These are phyloP conservation scores for Asterionellopsis glacialis DNA, from an alignment of 108 stramenopile genomes.

Conservation along the genomic window DNA sequence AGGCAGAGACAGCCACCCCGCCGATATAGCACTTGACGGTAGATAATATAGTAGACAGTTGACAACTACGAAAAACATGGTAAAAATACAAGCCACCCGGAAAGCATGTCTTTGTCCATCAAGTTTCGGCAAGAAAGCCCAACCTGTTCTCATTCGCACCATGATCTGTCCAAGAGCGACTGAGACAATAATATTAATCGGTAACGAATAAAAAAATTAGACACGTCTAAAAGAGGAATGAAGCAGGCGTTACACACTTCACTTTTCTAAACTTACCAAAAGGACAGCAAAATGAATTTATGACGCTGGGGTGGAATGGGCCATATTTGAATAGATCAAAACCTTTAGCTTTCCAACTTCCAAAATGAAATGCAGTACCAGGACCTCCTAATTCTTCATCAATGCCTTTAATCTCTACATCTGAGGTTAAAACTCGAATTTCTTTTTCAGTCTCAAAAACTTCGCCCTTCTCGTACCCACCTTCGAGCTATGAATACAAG, in stretches of 20 bases:
- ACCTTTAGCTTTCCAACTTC: background rate
- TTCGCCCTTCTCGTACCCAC: no score
- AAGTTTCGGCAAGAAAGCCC: slow-evolving; percentile 24
- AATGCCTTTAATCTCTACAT: no score
- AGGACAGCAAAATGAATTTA: background rate
- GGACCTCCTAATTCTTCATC: background rate
- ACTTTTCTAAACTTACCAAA: background rate
- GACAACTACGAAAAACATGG: background rate
- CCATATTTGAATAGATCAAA: background rate
- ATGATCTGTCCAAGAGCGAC: slow-evolving; percentile 51
- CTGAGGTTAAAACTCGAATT: no score
- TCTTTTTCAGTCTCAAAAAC: no score
- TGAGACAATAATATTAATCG: slow-evolving; percentile 3
- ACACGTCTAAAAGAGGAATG: no score
- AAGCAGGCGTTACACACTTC: no score
- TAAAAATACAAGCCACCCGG: background rate
- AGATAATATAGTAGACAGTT: background rate
- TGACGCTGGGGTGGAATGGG: background rate
- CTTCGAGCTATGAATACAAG: no score
- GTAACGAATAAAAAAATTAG: background rate
- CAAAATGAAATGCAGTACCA: background rate
- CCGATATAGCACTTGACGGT: background rate
- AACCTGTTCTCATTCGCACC: slow-evolving; percentile 35
- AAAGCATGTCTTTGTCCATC: background rate
- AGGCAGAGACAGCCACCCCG: no score